Base-by-base conservation (phyloP, 2,329 filamentous ascomycete species). In the Phaeophleospora eucalypticola region DNA sequence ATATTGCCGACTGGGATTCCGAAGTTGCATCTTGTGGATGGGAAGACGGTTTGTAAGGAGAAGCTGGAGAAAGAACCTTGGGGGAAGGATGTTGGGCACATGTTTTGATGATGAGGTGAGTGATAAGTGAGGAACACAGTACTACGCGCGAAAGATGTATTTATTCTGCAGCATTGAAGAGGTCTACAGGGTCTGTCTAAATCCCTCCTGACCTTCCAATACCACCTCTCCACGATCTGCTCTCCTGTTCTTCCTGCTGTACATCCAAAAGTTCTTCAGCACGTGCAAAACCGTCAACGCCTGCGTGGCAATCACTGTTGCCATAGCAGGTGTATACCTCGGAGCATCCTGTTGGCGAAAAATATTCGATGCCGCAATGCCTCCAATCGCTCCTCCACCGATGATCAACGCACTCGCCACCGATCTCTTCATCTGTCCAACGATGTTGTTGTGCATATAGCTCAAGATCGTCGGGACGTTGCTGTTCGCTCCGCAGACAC, bases 381-480 rank as follows among this genome's bases (percentile, higher is more conserved):
- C 87, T 17, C 87, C 87, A 17, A 91, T 71, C 2, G 84, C 86
- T 14, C 86, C 86, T 48, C 86, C 81, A 0, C 83, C 84, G 2
- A 91, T 83, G 2, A 90, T 76, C 0, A 82, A 83, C 2, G 87
- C 85, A 51, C 80, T 84, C 65, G 81, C 84, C 57, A 91, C 83
- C 0, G 87, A 86, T 36, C 87, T 80, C 71, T 89, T 93, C 85
- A 86, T 91, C 69, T 91, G 87, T 0, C 87, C 88, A 43, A 86
- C 82, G 60, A 93, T 84, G 65, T 93, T 93, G 68, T 90, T 91
- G 35, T 86, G 85, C 71, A 89, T 86, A 68, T 87, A 91, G 0
- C 85, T 77, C 72, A 93, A 81, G 39, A 79, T 74, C 1, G 81
- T 75, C 0, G 88, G 87, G 6, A 90, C 75, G 62, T 90, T 93